A percentile compares a stretch with the other conserved stretches of the same genome.
These are phyloP conservation scores for Boletus nobilissimus DNA, from an alignment of 1,284 basidiomycete species.

Conservation along the genomic window DNA sequence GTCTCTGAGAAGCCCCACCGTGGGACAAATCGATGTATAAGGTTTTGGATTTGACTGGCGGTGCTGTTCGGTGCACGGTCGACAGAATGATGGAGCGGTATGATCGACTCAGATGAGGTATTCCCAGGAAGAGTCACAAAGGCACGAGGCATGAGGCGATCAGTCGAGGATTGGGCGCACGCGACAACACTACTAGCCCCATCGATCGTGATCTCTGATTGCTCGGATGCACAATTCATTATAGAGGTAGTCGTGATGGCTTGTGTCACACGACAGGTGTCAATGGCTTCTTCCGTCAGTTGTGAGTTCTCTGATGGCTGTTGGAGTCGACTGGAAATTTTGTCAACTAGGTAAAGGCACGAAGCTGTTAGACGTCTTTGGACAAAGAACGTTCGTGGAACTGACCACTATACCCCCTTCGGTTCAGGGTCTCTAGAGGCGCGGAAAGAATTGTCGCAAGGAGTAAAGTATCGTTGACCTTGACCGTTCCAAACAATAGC, in stretches of 20 bases:
- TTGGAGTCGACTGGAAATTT: neutral
- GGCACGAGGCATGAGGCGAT: too few relatives aligned
- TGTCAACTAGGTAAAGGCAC: neutral
- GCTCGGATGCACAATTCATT: neutral
- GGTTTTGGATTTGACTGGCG: neutral
- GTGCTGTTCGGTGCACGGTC: neutral
- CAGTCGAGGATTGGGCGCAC: neutral
- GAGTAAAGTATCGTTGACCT: constrained; percentile 85
- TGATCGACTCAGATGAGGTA: neutral
- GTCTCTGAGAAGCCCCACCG: neutral
- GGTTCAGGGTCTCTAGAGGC: constrained; percentile 83
- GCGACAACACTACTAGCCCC: neutral
- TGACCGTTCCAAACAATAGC: constrained; percentile 77
- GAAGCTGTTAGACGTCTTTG: neutral
- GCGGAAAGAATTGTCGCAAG: constrained; percentile 96
- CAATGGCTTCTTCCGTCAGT: neutral
- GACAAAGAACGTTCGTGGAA: neutral
- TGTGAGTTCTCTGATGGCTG: neutral
- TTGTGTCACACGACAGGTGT: neutral
- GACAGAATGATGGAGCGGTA: neutral
- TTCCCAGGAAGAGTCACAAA: neutral
- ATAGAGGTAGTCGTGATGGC: neutral
- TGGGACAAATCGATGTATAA: neutral
- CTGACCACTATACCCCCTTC: constrained; percentile 87
- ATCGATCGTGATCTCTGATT: neutral